Evolutionary conservation across 352 stramenopile genomes (phyloP).

Genomic region (Globisporangium orthogonon): DNA sequence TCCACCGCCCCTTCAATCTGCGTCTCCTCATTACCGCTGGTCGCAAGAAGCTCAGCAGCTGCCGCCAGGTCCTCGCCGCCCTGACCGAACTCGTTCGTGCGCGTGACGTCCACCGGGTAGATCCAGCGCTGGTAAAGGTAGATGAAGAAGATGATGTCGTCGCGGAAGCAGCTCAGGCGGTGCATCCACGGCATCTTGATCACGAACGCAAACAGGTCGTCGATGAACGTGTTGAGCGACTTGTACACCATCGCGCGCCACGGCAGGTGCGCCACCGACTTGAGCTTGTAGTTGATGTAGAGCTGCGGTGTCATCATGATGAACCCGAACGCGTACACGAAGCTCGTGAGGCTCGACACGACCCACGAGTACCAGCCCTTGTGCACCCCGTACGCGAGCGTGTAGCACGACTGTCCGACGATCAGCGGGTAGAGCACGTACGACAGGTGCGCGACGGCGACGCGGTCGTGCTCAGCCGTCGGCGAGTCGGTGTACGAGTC

Average conservation of each 20-base stretch:
- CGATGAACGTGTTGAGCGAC: conserved; percentile 97
- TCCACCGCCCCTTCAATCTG: conserved; percentile 7
- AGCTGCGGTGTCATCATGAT: conserved; percentile 99
- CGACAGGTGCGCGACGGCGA: conserved; percentile 77
- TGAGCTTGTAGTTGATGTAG: conserved; percentile 99
- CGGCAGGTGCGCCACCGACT: conserved; percentile 94
- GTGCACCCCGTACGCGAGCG: conserved; percentile 91
- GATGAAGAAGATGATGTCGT: conserved; percentile 99
- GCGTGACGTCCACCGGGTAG: conserved; percentile 89
- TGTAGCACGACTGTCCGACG: conserved; percentile 92
- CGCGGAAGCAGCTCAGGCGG: conserved; percentile 95
- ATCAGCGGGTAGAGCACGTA: conserved; percentile 88
- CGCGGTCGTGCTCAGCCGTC: conserved; percentile 78
- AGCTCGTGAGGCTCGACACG: conserved; percentile 94
- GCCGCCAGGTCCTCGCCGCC: conserved; percentile 25
- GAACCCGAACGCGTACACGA: conserved; percentile 99
- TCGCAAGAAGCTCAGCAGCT: conserved; percentile 14
- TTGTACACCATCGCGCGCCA: conserved; percentile 98
- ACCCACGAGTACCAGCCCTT: conserved; percentile 98
- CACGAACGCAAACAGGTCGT: conserved; percentile 97
- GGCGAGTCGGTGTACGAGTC: conserved; percentile 80
- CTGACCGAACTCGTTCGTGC: conserved; percentile 93
- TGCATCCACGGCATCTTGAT: conserved; percentile 99
- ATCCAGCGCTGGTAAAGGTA: conserved; percentile 99
- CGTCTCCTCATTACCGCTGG: background rate